Evolutionary conservation across 345 rosid genomes (phyloP).

Genomic region (Boechera stricta): DNA sequence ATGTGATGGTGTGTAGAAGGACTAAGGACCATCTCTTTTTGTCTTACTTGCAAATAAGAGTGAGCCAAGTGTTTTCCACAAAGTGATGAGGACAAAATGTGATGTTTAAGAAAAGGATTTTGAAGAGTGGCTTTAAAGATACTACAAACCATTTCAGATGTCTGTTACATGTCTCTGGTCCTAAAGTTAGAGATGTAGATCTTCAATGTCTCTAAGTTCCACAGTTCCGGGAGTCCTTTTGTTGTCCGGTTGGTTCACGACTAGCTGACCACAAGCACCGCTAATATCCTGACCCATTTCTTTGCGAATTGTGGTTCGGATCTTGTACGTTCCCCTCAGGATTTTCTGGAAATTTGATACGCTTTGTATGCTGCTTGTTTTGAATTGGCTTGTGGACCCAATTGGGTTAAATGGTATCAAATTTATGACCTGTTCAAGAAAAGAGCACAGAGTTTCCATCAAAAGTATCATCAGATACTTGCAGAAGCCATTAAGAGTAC

Average conservation of each 20-base stretch:
- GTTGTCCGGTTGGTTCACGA: slow-evolving; percentile 62
- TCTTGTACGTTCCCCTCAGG: slow-evolving; percentile 70
- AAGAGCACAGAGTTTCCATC: slow-evolving; percentile 29
- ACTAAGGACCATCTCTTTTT: slow-evolving; percentile 38
- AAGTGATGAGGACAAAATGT: slow-evolving; percentile 35
- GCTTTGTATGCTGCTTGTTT: slow-evolving; percentile 60
- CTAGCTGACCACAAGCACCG: slow-evolving; percentile 97
- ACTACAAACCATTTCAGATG: slow-evolving; percentile 34
- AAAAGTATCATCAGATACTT: slow-evolving; percentile 1
- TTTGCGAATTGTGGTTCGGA: slow-evolving; percentile 84
- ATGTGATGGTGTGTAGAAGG: slow-evolving; percentile 20
- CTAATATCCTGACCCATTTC: slow-evolving; percentile 96
- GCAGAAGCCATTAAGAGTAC: neutral
- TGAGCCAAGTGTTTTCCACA: slow-evolving; percentile 41
- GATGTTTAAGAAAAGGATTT: slow-evolving; percentile 35
- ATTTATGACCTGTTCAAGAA: slow-evolving; percentile 72
- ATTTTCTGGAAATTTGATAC: slow-evolving; percentile 81
- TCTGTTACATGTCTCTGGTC: slow-evolving; percentile 35
- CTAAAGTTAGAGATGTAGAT: slow-evolving; percentile 55
- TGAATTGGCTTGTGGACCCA: slow-evolving; percentile 70
- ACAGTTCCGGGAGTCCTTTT: slow-evolving; percentile 44
- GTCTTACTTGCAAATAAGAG: slow-evolving; percentile 25
- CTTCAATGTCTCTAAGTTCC: slow-evolving; percentile 80
- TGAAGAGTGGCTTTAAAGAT: slow-evolving; percentile 40
- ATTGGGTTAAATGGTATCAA: slow-evolving; percentile 95